Base-by-base conservation (phyloP, 306 rosid species). In the Dryas drummondii region DNA sequence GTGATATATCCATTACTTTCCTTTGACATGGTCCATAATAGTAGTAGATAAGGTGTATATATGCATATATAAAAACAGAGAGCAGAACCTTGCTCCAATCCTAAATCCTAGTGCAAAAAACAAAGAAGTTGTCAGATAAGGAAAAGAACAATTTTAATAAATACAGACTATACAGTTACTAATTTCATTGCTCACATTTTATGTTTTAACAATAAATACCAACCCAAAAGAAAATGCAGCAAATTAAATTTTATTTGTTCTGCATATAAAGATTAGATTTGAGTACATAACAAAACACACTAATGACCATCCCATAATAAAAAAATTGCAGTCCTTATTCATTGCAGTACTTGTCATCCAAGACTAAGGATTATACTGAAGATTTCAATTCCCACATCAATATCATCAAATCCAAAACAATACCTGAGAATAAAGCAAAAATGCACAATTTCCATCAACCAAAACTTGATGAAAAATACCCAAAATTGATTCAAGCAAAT, bases 381-480 rank as follows among this genome's bases (percentile, higher is more conserved):
- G 57, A 12, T 32, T 68, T 27, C 57, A 68, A 26, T 13, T 32
- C 72, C 72, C 72, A 68, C 13, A 48, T 26, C 57, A 67, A 47
- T 15, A 52, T 46, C 0, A 66, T 6, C 66, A 46, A 66, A 9
- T 49, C n/a, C 44, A 13, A 68, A 68, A 68, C 55, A 44, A 14
- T 0, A 50, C 54, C 15, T 5, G 9, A 50, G 14, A 7, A 50
- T 22, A 22, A 22, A 22, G 49, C 49, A 46, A 46, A 46, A 2
- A 2, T 46, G 10, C 32, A n/a, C 6, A 37, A 61, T 40, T 10
- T 40, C 6, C 15, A n/a, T 45, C 37, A 9, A 5, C 10, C 14
- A 64, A 68, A 26, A 27, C 73, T 9, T 16, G 44, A 68, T 68
- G 12, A 68, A 56, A 50, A 51, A 51, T 4, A 65, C 4, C 14